These are phyloP conservation scores for Lipomyces spencermartinsiae DNA, from an alignment of 805 yeast genomes.

Conservation along the genomic window DNA sequence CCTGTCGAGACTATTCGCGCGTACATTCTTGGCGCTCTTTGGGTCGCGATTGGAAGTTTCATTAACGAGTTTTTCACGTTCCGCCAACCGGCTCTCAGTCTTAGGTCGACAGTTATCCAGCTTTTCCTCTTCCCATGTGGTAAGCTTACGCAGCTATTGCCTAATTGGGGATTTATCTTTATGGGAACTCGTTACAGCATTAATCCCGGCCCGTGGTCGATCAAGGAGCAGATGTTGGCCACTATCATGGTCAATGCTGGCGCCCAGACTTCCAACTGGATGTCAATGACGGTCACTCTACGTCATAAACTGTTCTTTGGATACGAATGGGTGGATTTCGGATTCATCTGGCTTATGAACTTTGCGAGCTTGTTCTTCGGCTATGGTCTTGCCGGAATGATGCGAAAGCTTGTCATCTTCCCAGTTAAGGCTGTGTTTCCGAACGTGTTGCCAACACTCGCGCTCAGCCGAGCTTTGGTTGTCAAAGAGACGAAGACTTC, in stretches of 20 bases:
- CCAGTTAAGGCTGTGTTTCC: no score
- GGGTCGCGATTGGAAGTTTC: conserved; percentile 64
- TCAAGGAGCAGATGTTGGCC: conserved; percentile 66
- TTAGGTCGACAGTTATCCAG: conserved; percentile 66
- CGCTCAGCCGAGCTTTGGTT: no score
- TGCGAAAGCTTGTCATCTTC: no score
- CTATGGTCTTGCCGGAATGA: conserved; percentile 41
- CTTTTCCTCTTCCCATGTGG: conserved; percentile 70
- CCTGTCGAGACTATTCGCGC: conserved; percentile 47
- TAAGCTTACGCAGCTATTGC: conserved; percentile 39
- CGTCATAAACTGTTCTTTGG: conserved; percentile 31
- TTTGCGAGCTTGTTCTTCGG: conserved; percentile 68
- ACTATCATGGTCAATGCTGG: conserved; percentile 48
- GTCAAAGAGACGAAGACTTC: conserved; percentile 46
- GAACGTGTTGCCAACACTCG: no score
- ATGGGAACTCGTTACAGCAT: conserved; percentile 50
- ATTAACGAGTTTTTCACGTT: conserved; percentile 64
- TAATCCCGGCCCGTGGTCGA: conserved; percentile 67
- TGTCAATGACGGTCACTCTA: conserved; percentile 17
- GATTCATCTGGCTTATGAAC: conserved; percentile 60
- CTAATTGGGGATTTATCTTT: conserved; percentile 31
- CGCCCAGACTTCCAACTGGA: conserved; percentile 20
- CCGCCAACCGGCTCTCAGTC: conserved; percentile 61
- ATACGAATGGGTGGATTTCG: conserved; percentile 47
- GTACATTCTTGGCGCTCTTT: conserved; percentile 58